Evolutionary conservation across 139 green algal genomes (phyloP).

Genomic region (Haematococcus lacustris): DNA sequence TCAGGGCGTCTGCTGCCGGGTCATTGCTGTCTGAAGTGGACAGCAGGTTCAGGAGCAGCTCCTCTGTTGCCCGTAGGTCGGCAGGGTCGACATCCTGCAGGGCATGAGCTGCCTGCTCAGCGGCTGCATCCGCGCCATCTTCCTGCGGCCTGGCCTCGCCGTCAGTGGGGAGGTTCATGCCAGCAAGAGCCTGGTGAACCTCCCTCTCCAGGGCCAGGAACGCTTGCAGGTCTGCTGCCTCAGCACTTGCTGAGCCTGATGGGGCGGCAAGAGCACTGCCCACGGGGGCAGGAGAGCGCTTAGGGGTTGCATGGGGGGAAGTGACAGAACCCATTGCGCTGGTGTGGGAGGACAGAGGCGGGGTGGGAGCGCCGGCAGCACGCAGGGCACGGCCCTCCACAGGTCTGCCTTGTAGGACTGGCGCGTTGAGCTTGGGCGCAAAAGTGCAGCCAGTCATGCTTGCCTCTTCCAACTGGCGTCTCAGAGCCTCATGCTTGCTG

Average conservation of each 20-base stretch:
- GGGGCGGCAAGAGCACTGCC: not conserved
- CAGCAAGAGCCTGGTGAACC: slow-evolving; percentile 8
- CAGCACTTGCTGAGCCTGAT: not conserved
- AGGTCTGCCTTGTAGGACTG: not conserved
- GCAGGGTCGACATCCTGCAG: not conserved
- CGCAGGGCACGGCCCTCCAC: slow-evolving; percentile 8
- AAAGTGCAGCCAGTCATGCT: slow-evolving; percentile 55
- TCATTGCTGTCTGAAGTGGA: not conserved
- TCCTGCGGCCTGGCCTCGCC: not conserved
- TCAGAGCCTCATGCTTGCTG: slow-evolving; percentile 34
- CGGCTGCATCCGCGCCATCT: not conserved
- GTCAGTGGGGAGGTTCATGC: not conserved
- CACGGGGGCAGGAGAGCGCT: no score
- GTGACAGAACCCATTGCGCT: not conserved
- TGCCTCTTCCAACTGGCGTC: slow-evolving; percentile 36
- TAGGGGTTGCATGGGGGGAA: no score
- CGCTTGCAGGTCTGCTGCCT: not conserved
- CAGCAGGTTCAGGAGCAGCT: not conserved
- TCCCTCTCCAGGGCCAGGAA: slow-evolving; percentile 11
- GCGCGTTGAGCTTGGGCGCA: slow-evolving; percentile 47
- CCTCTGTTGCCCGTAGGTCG: not conserved
- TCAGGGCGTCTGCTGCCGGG: not conserved
- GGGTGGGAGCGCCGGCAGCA: not conserved
- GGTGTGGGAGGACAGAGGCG: not conserved
- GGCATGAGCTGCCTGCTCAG: not conserved